Evolutionary conservation across 2,329 filamentous ascomycete genomes (phyloP).

Genomic region (Cylindrodendrum hubeiense): DNA sequence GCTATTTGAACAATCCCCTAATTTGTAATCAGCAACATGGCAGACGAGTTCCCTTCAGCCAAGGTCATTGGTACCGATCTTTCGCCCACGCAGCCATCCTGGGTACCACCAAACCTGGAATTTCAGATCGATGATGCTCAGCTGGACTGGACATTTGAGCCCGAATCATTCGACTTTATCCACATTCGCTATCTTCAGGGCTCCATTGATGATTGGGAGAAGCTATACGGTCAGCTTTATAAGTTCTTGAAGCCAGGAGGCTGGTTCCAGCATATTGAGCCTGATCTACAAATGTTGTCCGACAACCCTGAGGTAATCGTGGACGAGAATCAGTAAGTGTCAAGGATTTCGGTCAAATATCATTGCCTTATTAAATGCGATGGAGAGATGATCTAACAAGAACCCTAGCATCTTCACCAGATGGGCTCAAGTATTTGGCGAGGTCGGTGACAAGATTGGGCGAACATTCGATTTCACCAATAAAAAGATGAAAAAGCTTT

Average conservation of each 20-base stretch:
- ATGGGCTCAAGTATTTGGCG: slow-evolving; percentile 30
- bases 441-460: slow-evolving; percentile 33
- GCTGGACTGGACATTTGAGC: slow-evolving; percentile 57
- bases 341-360: fast-evolving
- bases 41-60: slow-evolving; percentile 38
- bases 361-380: too few species aligned
- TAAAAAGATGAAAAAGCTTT: slow-evolving; percentile 31
- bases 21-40: slow-evolving; percentile 32
- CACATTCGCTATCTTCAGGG: slow-evolving; percentile 49
- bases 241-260: slow-evolving; percentile 39
- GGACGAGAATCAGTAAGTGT: slow-evolving; percentile 32
- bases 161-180: slow-evolving; percentile 47
- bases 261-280: slow-evolving; percentile 44
- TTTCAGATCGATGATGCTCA: slow-evolving; percentile 54
- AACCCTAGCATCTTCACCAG: slow-evolving; percentile 27
- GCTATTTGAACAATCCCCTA: fast-evolving
- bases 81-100: slow-evolving; percentile 35
- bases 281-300: slow-evolving; percentile 35
- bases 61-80: slow-evolving; percentile 38
- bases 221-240: slow-evolving; percentile 31
- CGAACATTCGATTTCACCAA: slow-evolving; percentile 37
- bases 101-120: slow-evolving; percentile 50
- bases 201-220: slow-evolving; percentile 46
- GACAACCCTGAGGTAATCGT: slow-evolving; percentile 24
- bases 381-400: not conserved